phyloP scores from a whole-genome alignment of 176 grass and related monocot species.

The Cenchrus fungigraminus region DNA sequence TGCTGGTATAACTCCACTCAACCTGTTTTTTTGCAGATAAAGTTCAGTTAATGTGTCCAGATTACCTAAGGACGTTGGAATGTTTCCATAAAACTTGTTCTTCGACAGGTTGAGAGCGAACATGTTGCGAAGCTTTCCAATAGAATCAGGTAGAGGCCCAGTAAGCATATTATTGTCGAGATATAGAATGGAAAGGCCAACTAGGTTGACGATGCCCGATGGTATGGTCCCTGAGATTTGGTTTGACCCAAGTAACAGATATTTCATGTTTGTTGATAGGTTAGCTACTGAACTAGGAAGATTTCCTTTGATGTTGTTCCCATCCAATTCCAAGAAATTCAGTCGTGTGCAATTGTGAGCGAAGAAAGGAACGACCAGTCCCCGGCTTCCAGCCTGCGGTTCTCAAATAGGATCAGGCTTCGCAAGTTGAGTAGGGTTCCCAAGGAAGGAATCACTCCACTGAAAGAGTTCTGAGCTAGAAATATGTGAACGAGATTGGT shows the following conservation, averaged over 20 bases:
- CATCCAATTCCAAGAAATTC: not conserved
- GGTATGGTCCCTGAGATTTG: not conserved
- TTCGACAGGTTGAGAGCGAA: not conserved
- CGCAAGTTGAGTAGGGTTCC: not conserved
- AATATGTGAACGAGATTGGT: conserved; percentile 1
- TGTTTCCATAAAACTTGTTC: not conserved
- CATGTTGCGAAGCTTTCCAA: not conserved
- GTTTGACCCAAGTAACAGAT: not conserved
- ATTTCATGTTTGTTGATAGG: not conserved
- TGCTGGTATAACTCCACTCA: not conserved
- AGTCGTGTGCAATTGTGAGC: conserved; percentile 34
- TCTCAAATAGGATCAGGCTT: not conserved
- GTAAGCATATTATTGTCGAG: not conserved
- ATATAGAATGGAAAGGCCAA: not conserved
- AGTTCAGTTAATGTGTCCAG: conserved; percentile 36
- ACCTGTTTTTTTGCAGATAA: conserved; percentile 19
- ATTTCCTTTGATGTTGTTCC: conserved; percentile 32
- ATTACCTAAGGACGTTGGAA: conserved; percentile 23
- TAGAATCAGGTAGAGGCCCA: not conserved
- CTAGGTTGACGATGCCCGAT: not conserved
- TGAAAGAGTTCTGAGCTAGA: conserved; percentile 30
- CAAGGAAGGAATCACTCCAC: conserved; percentile 20
- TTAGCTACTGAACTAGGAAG: conserved; percentile 25
- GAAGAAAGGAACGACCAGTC: conserved; percentile 50
- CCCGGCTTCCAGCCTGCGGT: conserved; percentile 22